phyloP scores from a whole-genome alignment of 345 rosid genomes.

The Excoecaria agallocha region DNA sequence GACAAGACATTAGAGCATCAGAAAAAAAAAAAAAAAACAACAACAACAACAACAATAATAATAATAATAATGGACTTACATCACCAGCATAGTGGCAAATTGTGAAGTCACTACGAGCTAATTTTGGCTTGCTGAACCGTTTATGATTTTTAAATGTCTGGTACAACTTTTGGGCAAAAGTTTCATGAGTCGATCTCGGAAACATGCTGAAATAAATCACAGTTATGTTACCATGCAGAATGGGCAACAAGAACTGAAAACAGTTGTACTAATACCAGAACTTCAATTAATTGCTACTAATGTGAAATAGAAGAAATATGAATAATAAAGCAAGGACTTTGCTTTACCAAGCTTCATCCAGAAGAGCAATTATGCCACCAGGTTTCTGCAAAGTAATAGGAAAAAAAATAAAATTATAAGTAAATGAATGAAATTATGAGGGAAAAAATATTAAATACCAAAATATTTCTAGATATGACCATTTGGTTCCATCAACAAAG shows the following conservation, averaged over 20 bases:
- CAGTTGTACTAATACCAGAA: neutral
- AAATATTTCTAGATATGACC: neutral
- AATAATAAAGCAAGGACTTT: neutral
- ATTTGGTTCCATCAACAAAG: neutral
- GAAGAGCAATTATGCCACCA: conserved; percentile 97
- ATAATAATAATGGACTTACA: conserved; percentile 43
- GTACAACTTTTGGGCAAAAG: conserved; percentile 96
- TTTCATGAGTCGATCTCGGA: conserved; percentile 97
- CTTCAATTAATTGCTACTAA: conserved; percentile 6
- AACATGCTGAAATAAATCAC: conserved; percentile 68
- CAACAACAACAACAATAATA: too few relatives aligned
- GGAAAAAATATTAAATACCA: neutral
- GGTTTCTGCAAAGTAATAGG: conserved; percentile 72
- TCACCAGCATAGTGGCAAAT: conserved; percentile 99
- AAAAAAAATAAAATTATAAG: neutral
- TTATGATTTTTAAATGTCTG: conserved; percentile 92
- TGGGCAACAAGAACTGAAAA: conserved; percentile 11
- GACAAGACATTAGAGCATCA: conserved; percentile 16
- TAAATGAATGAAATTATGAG: neutral
- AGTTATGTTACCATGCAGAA: conserved; percentile 22
- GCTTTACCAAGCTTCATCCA: conserved; percentile 98
- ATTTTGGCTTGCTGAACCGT: conserved; percentile 91
- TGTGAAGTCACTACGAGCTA: conserved; percentile 94
- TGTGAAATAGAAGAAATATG: conserved; percentile 1
- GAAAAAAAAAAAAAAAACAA: too few relatives aligned